Conservation (phyloP, 352 stramenopile species). For the Globisporangium iwayamae region DNA sequence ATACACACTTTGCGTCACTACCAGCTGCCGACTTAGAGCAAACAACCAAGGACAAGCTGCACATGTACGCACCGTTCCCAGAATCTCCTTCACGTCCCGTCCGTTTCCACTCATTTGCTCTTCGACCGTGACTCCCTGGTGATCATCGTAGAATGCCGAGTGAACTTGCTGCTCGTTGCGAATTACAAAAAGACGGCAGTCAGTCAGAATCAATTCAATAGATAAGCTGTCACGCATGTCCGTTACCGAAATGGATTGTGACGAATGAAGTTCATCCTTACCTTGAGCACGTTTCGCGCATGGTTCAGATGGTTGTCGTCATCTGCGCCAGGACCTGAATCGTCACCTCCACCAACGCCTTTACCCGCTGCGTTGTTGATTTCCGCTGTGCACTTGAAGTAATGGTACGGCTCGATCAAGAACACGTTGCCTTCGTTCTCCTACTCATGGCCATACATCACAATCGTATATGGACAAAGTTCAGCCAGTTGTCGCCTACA, state of each 20-base stretch:
- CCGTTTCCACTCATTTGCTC: conserved; percentile 70
- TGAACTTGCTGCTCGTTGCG: conserved; percentile 41
- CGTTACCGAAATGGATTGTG: neutral
- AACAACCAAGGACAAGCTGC: no score
- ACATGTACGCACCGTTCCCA: conserved; percentile 41
- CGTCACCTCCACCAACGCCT: conserved; percentile 38
- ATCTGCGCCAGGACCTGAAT: conserved; percentile 20
- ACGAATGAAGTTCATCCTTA: conserved; percentile 16
- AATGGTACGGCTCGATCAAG: conserved; percentile 82
- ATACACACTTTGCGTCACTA: neutral
- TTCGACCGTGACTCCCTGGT: conserved; percentile 50
- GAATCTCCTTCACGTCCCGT: conserved; percentile 63
- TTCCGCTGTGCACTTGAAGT: conserved; percentile 76
- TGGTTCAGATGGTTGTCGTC: conserved; percentile 56
- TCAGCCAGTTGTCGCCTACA: neutral
- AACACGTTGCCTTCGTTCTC: conserved; percentile 87
- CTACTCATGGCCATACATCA: conserved; percentile 14
- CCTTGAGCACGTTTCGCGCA: conserved; percentile 54
- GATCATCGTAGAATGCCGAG: conserved; percentile 50
- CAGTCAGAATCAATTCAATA: neutral
- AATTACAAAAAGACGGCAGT: neutral
- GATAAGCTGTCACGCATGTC: neutral
- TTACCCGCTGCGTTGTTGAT: conserved; percentile 81
- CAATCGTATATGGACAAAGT: neutral
- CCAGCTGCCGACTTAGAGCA: no score